Evolutionary conservation across 805 yeast species (phyloP), one percentile per base, ranked within the genome.

Genomic region (Lipomyces mesembrius): DNA sequence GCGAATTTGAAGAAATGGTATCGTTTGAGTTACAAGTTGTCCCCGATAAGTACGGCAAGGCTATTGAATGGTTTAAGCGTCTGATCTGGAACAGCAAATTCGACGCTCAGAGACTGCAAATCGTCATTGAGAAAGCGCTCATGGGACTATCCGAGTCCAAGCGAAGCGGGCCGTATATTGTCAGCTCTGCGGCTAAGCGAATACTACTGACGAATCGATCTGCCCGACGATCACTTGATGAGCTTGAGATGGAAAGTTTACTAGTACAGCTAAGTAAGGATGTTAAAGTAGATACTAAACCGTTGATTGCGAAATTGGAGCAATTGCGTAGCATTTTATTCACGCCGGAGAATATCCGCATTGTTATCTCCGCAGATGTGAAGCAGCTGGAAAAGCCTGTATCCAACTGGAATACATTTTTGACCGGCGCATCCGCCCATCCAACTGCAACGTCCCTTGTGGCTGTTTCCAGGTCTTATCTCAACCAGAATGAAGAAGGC

Each of bases 1-100:
- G 85, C 53, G 84, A 83, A 66, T 87, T 88, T 73, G 85, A 86
- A 17, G 98, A 95, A 74, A 75, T 89, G 32, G 77, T 91, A 51
- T 81, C 84, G 65, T 81, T 92, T 11, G 84, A 81, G 63, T 80
- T 93, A 54, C 85, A 87, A 70, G 88, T 88, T 55, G 87, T 84
- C 71, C 80, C 81, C 9, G 81, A 80, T 8, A 87, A 92, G 65
- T 95, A 93, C 74, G 63, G 71, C 0, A 83, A 83, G 58, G 92
- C 94, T 0, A 86, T 93, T 52, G 84, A 86, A 29, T 95, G 98
- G 98, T 80, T 91, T 55, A 78, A 81, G 56, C 86, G 87, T 65
- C 82, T 90, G 22, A 78, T 92, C 72, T 87, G 85, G 76, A 83
- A 85, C 72, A 84, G 90, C 35, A 83, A 85, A 6, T 91, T 90